Evolutionary conservation across 1,284 basidiomycete genomes (phyloP), one percentile per base, ranked within the genome.

Genomic region (Malassezia caprae): DNA sequence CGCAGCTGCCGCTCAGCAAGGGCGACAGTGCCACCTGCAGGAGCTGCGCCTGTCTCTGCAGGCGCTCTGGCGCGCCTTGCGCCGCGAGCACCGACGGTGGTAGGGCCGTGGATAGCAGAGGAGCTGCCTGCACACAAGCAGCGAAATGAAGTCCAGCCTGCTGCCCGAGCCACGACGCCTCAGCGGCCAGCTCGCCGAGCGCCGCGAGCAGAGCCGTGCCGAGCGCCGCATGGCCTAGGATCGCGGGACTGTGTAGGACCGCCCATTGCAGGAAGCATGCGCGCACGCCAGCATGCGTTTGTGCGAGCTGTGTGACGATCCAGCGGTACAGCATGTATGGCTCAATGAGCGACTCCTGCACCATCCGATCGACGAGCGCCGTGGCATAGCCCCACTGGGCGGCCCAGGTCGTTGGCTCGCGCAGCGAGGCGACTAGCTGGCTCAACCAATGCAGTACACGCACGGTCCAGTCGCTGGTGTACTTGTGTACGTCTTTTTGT

Each of bases 391-490:
- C 80, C 89, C 89, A 91, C 51, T 80, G 79, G 51, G 17, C 43
- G n/a, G 30, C 35, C 46, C 46, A 48, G 15, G 35, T n/a, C 13
- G 41, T 28, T 12, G 24, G 41, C n/a, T 43, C 46, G n/a, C 28
- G 21, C 26, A n/a, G 15, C 64, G 88, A 90, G 75, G 86, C 85
- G 8, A 39, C 8, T 3, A 39, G 37, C 37, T 39, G 17, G 19
- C 19, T 21, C 69, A 98, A 78, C 76, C 90, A 90, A n/a, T 84
- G 81, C 1, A 86, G 87, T 34, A 94, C 82, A 15, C 86, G 81
- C 61, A 82, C 84, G 0, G 93, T 88, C 83, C 90, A 96, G 59
- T 96, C 90, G 24, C 84, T 77, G 42, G 89, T 88, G 72, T 94
- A 93, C 21, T 43, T 30, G 8, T 26, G 30, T 10, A 39, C 37